phyloP scores from a whole-genome alignment of 768 basidiomycete species.

The Psilocybe subaeruginosa region DNA sequence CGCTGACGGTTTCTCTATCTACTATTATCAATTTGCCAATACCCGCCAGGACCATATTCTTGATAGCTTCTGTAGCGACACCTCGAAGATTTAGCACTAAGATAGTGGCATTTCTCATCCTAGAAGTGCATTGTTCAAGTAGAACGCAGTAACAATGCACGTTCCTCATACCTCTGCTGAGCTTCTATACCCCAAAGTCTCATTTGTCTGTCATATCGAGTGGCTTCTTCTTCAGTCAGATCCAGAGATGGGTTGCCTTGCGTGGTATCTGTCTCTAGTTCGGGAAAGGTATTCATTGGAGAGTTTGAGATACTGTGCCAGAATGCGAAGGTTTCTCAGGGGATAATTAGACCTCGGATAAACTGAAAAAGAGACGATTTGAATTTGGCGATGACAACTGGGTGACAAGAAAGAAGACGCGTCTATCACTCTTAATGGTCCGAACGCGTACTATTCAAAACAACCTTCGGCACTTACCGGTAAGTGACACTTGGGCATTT shows the following conservation, averaged over 20 bases:
- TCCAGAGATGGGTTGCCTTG: constrained; percentile 38
- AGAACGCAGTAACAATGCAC: constrained; percentile 9
- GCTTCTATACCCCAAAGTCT: constrained; percentile 98
- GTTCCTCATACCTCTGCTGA: constrained; percentile 77
- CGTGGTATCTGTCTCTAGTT: constrained; percentile 24
- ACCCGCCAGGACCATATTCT: constrained; percentile 97
- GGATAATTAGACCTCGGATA: constrained; percentile 5
- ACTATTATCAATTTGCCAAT: constrained; percentile 88
- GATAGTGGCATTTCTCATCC: constrained; percentile 94
- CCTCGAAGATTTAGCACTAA: constrained; percentile 79
- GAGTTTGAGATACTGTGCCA: not conserved
- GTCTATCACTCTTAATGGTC: not conserved
- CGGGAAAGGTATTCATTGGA: constrained; percentile 17
- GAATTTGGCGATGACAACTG: constrained; percentile 7
- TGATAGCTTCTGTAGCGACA: constrained; percentile 91
- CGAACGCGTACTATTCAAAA: not conserved
- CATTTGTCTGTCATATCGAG: constrained; percentile 96
- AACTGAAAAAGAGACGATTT: constrained; percentile 1
- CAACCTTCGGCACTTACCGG: constrained; percentile 13
- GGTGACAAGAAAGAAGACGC: constrained; percentile 10
- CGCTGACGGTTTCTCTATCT: constrained; percentile 73
- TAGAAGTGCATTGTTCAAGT: constrained; percentile 35
- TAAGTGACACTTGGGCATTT: not conserved
- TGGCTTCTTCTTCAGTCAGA: constrained; percentile 72
- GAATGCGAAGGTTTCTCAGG: not conserved